Base-by-base conservation (phyloP, 257 asterid species). In the Petunia axillaris region DNA sequence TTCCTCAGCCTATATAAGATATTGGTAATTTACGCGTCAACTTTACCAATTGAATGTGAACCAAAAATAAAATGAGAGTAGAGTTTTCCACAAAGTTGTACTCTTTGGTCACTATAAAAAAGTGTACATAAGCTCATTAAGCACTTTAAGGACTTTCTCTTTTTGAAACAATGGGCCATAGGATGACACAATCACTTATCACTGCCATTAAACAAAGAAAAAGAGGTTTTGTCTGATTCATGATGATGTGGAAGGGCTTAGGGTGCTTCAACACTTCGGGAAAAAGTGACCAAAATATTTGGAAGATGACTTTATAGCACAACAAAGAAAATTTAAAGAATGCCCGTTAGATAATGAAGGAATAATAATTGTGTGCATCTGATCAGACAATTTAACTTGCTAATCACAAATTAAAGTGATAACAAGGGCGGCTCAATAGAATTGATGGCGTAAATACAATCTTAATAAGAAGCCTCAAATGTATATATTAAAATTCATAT, bases 161-260 rank as follows among this genome's bases (percentile, higher is more conserved):
- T 85, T 85, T 81, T 74, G 79, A 65, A 25, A 82, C 78, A 82
- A 14, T 82, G 89, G 88, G 87, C 85, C 90, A 81, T 55, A 76
- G 25, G 74, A 82, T 87, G 86, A 87, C 90, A 81, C 86, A 58
- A 86, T 80, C 86, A 67, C 84, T 55, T 50, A 86, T 80, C 86
- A 67, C 84, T 55, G 14, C 41, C 67, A 41, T 40, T 79, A 68
- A 84, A 84, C 63, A 87, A 11, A 9, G 35, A 48, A 16, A 78
- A 87, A 78, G 82, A n/a, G 55, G 71, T 46, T 80, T 88, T 85
- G 89, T 85, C 89, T 57, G 86, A 85, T 87, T 85, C 89, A 88
- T 66, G 86, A 53, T 88, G 91, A 88, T 84, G 89, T 88, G 91
- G 84, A 73, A 73, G 82, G 64, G 64, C 39, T 77, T 54, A 39